Conservation (phyloP, 1,139 yeast genomes). For the Diutina neorugosa region DNA sequence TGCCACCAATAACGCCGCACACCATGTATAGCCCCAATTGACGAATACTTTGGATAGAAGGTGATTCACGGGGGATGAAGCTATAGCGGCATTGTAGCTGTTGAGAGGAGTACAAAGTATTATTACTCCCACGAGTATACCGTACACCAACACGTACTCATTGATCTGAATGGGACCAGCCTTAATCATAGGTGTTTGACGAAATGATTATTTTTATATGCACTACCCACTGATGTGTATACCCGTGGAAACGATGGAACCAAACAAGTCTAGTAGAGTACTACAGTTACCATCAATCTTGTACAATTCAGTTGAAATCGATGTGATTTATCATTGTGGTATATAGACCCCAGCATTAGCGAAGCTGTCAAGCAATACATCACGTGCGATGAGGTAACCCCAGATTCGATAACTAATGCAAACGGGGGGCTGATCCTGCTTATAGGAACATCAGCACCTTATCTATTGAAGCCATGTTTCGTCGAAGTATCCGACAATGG, state of each 20-base stretch:
- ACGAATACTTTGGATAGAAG: conserved; percentile 11
- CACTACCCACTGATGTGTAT: neutral
- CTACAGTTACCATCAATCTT: no score
- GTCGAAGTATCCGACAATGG: neutral
- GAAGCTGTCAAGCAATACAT: neutral
- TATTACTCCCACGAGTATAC: neutral
- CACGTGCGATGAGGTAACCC: neutral
- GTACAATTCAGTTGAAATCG: no score
- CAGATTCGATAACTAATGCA: neutral
- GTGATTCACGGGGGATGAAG: conserved; percentile 8
- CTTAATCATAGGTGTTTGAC: neutral
- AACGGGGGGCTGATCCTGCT: neutral
- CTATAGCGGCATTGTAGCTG: neutral
- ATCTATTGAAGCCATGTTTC: neutral
- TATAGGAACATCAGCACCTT: neutral
- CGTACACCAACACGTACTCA: neutral
- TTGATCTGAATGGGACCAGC: neutral
- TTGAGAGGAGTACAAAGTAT: neutral
- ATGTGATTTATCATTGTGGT: no score
- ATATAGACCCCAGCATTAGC: neutral
- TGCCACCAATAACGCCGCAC: conserved; percentile 13
- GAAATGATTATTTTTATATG: neutral
- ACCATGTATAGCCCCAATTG: conserved; percentile 19
- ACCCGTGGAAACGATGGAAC: neutral
- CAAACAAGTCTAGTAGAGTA: no score